phyloP scores from a whole-genome alignment of 2,329 filamentous ascomycete species.

The Ilyonectria mors-panacis region DNA sequence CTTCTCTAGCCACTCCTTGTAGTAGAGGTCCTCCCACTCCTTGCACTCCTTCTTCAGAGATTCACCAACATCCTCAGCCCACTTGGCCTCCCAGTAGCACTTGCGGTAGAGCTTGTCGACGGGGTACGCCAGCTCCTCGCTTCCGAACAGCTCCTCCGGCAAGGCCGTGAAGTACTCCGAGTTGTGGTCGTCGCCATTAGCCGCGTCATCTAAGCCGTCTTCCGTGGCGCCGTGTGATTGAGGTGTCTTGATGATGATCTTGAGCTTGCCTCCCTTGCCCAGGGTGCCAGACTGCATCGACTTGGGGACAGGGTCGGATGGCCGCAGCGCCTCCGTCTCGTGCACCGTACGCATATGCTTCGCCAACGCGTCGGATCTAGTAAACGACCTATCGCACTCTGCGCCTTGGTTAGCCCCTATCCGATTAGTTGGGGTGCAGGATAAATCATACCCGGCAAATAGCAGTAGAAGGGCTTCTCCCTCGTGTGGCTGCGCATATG shows the following conservation, averaged over 20 bases:
- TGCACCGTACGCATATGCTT: slow-evolving; percentile 99
- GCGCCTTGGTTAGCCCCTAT: slow-evolving; percentile 38
- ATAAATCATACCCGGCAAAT: slow-evolving; percentile 80
- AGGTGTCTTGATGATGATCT: slow-evolving; percentile 75
- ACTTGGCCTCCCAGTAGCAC: slow-evolving; percentile 79
- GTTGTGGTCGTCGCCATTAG: slow-evolving; percentile 68
- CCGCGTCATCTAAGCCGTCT: slow-evolving; percentile 67
- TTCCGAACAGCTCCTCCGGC: slow-evolving; percentile 73
- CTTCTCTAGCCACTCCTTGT: slow-evolving; percentile 84
- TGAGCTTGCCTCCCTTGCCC: slow-evolving; percentile 68
- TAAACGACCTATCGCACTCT: slow-evolving; percentile 99
- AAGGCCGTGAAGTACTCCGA: slow-evolving; percentile 72
- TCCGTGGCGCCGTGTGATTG: slow-evolving; percentile 72
- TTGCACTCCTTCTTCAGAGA: slow-evolving; percentile 76
- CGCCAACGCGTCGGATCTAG: slow-evolving; percentile 92
- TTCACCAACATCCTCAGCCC: slow-evolving; percentile 78
- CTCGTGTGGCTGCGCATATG: slow-evolving; percentile 98
- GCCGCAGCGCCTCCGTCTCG: slow-evolving; percentile 93
- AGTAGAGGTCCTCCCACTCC: slow-evolving; percentile 75
- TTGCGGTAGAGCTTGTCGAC: slow-evolving; percentile 75
- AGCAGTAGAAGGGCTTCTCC: slow-evolving; percentile 98
- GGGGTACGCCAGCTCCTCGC: slow-evolving; percentile 74
- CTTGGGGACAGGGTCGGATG: slow-evolving; percentile 81
- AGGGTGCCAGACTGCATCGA: slow-evolving; percentile 68
- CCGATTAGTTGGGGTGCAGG: too few species aligned